Conservation (phyloP, 306 rosid genomes). For the Cicer chorassanicum region DNA sequence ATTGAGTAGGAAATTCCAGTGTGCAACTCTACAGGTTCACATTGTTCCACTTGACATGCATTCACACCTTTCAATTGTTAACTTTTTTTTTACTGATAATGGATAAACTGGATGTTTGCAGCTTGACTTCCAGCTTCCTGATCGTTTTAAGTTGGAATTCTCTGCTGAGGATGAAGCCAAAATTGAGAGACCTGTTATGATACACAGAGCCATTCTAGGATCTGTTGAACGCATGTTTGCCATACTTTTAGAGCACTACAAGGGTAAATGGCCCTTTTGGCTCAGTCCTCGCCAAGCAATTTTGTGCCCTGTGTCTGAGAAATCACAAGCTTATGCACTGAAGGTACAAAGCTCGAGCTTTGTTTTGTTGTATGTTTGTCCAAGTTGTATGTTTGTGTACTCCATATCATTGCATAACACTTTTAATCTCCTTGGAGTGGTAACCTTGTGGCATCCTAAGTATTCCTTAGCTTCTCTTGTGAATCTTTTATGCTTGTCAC, state of each 20-base stretch:
- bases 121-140: constrained; percentile 11
- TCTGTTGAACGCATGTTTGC: constrained; percentile 93
- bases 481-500: background rate
- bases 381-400: background rate
- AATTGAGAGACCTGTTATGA: constrained; percentile 90
- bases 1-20: constrained; percentile 59
- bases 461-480: too few species aligned
- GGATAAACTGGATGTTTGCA: background rate
- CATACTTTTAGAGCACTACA: constrained; percentile 85
- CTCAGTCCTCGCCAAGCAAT: constrained; percentile 96
- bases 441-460: background rate
- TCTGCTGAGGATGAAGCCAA: constrained; percentile 91
- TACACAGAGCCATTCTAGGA: constrained; percentile 87
- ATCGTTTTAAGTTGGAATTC: constrained; percentile 58
- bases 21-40: constrained; percentile 71
- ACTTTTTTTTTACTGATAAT: background rate
- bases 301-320: constrained; percentile 88
- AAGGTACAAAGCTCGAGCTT: constrained; percentile 50
- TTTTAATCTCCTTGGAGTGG: background rate
- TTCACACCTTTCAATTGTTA: constrained; percentile 1
- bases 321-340: constrained; percentile 76
- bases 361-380: background rate
- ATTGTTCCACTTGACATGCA: background rate
- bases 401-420: background rate
- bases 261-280: constrained; percentile 99